Evolutionary conservation across 176 grass and related monocot genomes (phyloP), one percentile per base, ranked within the genome.

Genomic region (Urochloa ruziziensis): DNA sequence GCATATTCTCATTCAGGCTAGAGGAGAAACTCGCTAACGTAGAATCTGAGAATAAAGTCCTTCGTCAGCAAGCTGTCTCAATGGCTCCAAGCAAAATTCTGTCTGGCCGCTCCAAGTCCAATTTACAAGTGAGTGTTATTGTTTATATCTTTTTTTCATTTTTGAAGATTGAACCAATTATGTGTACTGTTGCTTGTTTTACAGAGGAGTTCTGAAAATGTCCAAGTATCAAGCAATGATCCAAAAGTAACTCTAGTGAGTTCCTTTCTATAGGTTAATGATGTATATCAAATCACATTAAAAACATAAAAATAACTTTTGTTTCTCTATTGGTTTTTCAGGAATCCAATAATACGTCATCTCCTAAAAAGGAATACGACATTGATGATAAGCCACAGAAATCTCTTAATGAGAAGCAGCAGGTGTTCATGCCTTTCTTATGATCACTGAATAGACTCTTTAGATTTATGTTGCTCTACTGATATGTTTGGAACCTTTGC

Each of bases 41-140:
- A 56, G 96, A 99, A 67, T 99, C 96, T 73, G 96, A 99, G 90
- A 99, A 99, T 89, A 99, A 99, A 96, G 96, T 99, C 24, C 91
- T 99, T 60, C 96, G 96, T 65, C 96, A 96, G 83, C 96, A 99
- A 89, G 93, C 91, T 90, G 93, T 99, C 42, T 94, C 92, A 70
- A 86, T 97, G 88, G 91, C 96, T 85, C 91, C 93, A 83, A 95
- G 77, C 83, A 99, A 99, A 94, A 87, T 92, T 77, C 88, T 96
- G 28, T 90, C 91, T 52, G 96, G 96, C 12, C 93, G 96, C 72
- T 94, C 96, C 75, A 99, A 99, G 73, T 99, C 96, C 77, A 92
- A 78, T 77, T 80, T 94, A 70, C 93, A 96, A 84, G 96, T 98
- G 83, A 86, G 84, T 85, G n/a, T 78, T 82, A 12, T 24, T 66